Conservation (phyloP, 805 yeast genomes). For the Metschnikowia arizonensis region DNA sequence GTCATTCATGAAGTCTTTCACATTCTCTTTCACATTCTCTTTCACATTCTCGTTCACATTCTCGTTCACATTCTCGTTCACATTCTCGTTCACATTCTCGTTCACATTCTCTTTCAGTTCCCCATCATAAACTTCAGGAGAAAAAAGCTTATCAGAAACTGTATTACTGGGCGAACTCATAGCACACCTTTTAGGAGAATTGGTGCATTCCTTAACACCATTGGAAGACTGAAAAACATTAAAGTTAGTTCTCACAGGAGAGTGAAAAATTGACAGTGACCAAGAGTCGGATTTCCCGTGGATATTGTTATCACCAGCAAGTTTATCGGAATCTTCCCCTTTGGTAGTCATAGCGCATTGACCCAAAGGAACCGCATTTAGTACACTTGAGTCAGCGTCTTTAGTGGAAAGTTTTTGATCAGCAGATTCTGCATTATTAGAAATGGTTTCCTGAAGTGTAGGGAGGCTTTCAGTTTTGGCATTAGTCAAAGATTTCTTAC, state of each 20-base stretch:
- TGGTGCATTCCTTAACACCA: not conserved
- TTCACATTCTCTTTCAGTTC: too few relatives aligned
- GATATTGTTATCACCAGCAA: too few relatives aligned
- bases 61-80: too few relatives aligned
- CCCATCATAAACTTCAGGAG: too few relatives aligned
- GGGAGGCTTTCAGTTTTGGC: slow-evolving; percentile 1
- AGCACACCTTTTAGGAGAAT: not conserved
- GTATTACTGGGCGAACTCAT: not conserved
- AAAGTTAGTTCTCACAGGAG: not conserved
- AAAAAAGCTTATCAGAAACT: too few relatives aligned
- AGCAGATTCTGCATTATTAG: not conserved
- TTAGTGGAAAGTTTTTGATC: not conserved
- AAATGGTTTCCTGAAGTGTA: slow-evolving; percentile 2
- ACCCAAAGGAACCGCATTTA: not conserved
- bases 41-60: too few relatives aligned
- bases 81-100: too few relatives aligned
- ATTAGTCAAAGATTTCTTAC: slow-evolving; percentile 1
- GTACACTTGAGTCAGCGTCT: not conserved
- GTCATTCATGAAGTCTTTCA: too few relatives aligned
- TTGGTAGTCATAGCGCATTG: too few relatives aligned
- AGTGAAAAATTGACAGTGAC: slow-evolving; percentile 1
- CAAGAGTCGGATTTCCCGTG: slow-evolving; percentile 1
- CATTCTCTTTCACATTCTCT: too few relatives aligned
- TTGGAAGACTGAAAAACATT: not conserved
- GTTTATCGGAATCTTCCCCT: too few relatives aligned